phyloP scores from a whole-genome alignment of 208 protist genomes.

The Leishmania amazonensis region DNA sequence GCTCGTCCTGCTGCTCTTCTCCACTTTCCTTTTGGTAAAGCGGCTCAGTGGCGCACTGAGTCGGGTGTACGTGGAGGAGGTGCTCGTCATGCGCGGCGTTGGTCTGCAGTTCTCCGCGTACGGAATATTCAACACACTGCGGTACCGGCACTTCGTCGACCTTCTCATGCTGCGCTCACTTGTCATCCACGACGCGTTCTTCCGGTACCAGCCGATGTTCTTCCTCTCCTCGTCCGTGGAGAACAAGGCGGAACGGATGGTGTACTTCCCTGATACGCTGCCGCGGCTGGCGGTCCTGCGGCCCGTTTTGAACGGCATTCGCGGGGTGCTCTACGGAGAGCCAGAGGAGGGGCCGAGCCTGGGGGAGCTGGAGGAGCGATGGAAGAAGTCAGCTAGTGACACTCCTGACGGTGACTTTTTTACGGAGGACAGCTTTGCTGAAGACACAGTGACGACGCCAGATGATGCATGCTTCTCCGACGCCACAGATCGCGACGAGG shows the following conservation, averaged over 20 bases:
- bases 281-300: constrained; percentile 76
- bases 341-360: constrained; percentile 59
- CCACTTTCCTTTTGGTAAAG: constrained; percentile 33
- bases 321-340: constrained; percentile 76
- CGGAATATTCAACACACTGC: constrained; percentile 61
- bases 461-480: constrained; percentile 20
- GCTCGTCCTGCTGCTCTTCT: constrained; percentile 24
- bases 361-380: constrained; percentile 46
- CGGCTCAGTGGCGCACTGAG: constrained; percentile 40
- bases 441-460: constrained; percentile 31
- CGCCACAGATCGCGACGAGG: constrained; percentile 13
- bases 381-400: constrained; percentile 22
- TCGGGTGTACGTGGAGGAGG: constrained; percentile 71
- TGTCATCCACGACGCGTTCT: constrained; percentile 86
- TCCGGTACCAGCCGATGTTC: constrained; percentile 79
- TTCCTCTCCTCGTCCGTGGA: constrained; percentile 83
- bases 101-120: constrained; percentile 78
- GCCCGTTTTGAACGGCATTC: constrained; percentile 66
- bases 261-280: constrained; percentile 79
- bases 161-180: constrained; percentile 66
- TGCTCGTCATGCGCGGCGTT: constrained; percentile 76
- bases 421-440: constrained; percentile 40
- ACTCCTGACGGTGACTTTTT: constrained; percentile 14
- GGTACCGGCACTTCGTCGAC: constrained; percentile 60
- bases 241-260: constrained; percentile 51